These are phyloP conservation scores for Tephrocybe sp. DNA, from an alignment of 768 basidiomycete genomes.

Conservation along the genomic window DNA sequence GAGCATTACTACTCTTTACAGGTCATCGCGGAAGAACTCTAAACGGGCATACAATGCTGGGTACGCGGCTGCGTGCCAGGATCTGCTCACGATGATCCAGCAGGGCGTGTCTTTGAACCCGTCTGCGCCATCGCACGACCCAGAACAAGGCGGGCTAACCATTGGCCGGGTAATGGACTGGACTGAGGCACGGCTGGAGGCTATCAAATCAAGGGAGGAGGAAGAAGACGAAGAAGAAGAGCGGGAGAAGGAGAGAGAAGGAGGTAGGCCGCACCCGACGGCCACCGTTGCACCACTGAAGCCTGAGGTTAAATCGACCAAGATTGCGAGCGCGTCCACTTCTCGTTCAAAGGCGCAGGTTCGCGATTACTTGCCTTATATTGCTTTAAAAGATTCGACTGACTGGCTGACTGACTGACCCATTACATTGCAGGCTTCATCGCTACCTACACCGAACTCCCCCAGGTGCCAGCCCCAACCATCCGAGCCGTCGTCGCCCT, in stretches of 20 bases:
- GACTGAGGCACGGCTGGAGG: conserved; percentile 80
- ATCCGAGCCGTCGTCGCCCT: conserved; percentile 32
- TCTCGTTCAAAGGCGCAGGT: conserved; percentile 29
- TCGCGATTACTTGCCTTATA: too few species aligned
- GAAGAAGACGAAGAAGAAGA: conserved; percentile 86
- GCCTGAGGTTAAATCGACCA: conserved; percentile 17
- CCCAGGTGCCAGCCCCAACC: conserved; percentile 22
- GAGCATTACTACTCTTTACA: conserved; percentile 83
- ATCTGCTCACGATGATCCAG: conserved; percentile 80
- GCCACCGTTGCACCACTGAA: conserved; percentile 20
- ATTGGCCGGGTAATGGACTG: conserved; percentile 84
- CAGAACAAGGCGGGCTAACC: conserved; percentile 61
- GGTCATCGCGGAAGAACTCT: conserved; percentile 73
- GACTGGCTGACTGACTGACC: background rate
- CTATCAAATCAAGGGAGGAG: conserved; percentile 73
- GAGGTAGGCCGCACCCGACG: conserved; percentile 26
- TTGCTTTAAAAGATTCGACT: too few species aligned
- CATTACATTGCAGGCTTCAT: conserved; percentile 17
- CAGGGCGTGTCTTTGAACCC: conserved; percentile 69
- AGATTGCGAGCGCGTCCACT: conserved; percentile 3
- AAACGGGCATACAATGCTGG: conserved; percentile 82
- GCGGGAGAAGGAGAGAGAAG: conserved; percentile 53
- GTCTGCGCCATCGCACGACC: conserved; percentile 41
- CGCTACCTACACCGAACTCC: conserved; percentile 31
- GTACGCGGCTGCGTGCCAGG: conserved; percentile 77